Evolutionary conservation across 306 rosid genomes (phyloP).

Genomic region (Fragaria ananassa): DNA sequence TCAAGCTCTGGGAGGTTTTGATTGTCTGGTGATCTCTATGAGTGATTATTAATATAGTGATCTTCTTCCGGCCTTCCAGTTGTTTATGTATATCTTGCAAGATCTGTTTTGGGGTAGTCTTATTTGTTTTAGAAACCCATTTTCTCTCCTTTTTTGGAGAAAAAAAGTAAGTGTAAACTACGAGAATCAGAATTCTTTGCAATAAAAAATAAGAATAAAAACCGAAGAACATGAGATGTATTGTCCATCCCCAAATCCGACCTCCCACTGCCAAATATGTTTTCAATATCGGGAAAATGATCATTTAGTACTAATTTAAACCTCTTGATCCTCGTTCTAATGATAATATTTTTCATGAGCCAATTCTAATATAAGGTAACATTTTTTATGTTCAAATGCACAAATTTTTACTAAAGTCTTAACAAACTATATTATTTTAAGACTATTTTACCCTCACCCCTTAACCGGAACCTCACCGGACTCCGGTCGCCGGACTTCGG

Average conservation of each 20-base stretch:
- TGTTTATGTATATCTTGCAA: constrained; percentile 17
- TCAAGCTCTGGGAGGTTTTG: background rate
- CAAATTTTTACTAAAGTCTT: no score
- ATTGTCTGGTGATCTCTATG: background rate
- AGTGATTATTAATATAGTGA: background rate
- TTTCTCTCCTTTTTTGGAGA: background rate
- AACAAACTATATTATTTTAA: no score
- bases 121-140: background rate
- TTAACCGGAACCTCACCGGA: no score
- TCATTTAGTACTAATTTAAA: no score
- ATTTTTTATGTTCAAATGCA: no score
- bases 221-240: background rate
- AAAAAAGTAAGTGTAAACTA: background rate
- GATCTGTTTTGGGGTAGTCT: constrained; percentile 19
- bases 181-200: background rate
- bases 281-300: no score
- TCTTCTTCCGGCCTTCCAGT: constrained; percentile 4
- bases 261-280: background rate
- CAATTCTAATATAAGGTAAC: no score
- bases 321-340: no score
- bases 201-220: no score
- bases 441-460: no score
- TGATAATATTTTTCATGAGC: no score
- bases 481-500: no score
- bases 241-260: background rate